A percentile compares a stretch with the other conserved stretches of the same genome.
Evolutionary conservation across 1,139 yeast genomes (phyloP).

Genomic region (Zygoascus hellenicus): DNA sequence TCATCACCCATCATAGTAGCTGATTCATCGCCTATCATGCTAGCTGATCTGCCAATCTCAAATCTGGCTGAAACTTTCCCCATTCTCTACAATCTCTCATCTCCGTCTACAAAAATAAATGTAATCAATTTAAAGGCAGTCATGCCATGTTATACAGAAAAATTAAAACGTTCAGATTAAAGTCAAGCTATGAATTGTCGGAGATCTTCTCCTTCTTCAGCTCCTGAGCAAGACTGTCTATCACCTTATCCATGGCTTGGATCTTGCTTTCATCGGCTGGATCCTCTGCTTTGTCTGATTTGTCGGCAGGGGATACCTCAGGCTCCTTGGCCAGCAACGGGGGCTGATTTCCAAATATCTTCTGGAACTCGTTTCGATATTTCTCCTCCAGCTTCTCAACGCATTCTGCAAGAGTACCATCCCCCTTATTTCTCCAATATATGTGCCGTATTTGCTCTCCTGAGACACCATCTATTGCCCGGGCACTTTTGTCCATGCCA

Average conservation of each 20-base stretch:
- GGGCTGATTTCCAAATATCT: conserved; percentile 10
- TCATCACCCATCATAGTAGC: too few species aligned
- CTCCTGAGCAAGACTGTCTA: conserved; percentile 19
- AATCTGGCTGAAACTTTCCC: too few species aligned
- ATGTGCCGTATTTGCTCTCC: conserved; percentile 75
- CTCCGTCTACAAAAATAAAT: too few species aligned
- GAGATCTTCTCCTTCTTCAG: conserved; percentile 3
- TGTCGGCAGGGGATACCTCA: background rate
- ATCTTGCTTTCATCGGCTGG: background rate
- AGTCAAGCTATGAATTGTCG: too few species aligned
- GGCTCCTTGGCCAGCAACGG: background rate
- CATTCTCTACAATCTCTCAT: too few species aligned
- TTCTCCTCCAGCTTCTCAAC: conserved; percentile 49
- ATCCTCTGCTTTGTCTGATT: background rate
- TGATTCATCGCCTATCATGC: too few species aligned
- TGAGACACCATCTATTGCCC: conserved; percentile 30
- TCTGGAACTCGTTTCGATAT: conserved; percentile 21
- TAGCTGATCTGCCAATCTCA: too few species aligned
- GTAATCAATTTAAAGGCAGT: too few species aligned
- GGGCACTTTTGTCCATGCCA: background rate
- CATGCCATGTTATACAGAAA: too few species aligned
- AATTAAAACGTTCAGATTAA: too few species aligned
- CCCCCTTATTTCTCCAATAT: conserved; percentile 70
- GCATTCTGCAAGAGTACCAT: conserved; percentile 63
- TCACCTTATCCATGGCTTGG: conserved; percentile 19